Evolutionary conservation across 148 eudicot genomes (phyloP), one percentile per base, ranked within the genome.

Genomic region (Salicornia ramosissima): DNA sequence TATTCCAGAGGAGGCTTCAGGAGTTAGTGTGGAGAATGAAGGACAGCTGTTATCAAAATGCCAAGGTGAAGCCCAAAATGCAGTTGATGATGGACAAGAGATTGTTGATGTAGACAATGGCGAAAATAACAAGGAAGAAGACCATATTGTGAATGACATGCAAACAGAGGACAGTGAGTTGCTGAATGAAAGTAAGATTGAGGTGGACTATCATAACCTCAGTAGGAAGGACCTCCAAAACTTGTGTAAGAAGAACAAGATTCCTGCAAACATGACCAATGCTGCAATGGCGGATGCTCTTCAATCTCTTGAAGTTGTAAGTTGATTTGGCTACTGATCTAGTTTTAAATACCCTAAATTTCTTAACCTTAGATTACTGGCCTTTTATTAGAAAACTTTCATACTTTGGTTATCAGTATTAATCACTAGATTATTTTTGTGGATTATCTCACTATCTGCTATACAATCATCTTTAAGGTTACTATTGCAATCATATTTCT

Each of bases 281-380:
- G 77, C 86, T 64, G 89, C 96, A 69, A 90, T 90, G 96, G 85
- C 86, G 24, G 88, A 81, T 57, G 82, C 90, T 77, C 96, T 90
- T 58, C 26, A 36, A 14, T 74, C 87, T 60, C 96, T 90, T 15
- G 74, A 77, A 10, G 60, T 45, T 58, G 96, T 90, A 84, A 71
- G 87, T 66, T 24, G 55, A 64, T 39, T 12, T 55, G 43, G 26
- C 22, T 49, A 49, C 54, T 68, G 24, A 33, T 58, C 28, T 36
- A 15, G 49, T 15, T 46, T 6, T 40, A 26, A 53, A 47, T 49
- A 5, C 40, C 6, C 26, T 11, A 13, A 13, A 3, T 0, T 12
- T 45, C n/a, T n/a, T n/a, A n/a, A n/a, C n/a, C n/a, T n/a, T n/a
- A n/a, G 52, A 8, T 22, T 36, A 36, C 4, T 36, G 40, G 40